These are phyloP conservation scores for Penicillium mononematosum DNA, from an alignment of 495 filamentous ascomycete genomes.

Conservation along the genomic window DNA sequence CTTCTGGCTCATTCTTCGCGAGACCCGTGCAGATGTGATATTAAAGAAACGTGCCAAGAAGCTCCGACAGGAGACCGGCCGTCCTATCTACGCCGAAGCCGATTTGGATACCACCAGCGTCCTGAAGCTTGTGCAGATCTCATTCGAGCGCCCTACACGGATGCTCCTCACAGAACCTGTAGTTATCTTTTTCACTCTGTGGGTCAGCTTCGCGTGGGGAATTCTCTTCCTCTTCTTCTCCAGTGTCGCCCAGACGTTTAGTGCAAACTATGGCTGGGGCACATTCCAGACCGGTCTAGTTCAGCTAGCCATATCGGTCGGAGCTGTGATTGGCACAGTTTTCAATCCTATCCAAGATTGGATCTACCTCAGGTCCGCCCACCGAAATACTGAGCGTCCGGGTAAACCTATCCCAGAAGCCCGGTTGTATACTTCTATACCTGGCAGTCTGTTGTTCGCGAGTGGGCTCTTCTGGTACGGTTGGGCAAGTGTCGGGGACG, in stretches of 20 bases:
- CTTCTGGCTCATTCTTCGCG: constrained; percentile 44
- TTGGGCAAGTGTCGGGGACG: constrained; percentile 31
- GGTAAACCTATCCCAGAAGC: constrained; percentile 42
- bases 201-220: constrained; percentile 53
- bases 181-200: constrained; percentile 51
- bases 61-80: constrained; percentile 61
- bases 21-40: constrained; percentile 50
- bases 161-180: constrained; percentile 57
- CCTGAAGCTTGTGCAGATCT: constrained; percentile 30
- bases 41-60: constrained; percentile 61
- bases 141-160: constrained; percentile 45
- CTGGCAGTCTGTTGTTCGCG: constrained; percentile 41
- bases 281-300: constrained; percentile 36
- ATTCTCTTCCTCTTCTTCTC: constrained; percentile 51
- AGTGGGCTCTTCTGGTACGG: constrained; percentile 47
- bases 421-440: constrained; percentile 39
- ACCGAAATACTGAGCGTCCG: constrained; percentile 28
- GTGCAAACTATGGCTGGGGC: constrained; percentile 37
- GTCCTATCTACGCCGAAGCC: constrained; percentile 36
- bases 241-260: constrained; percentile 42
- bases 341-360: constrained; percentile 45
- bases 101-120: constrained; percentile 31
- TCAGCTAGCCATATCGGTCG: constrained; percentile 44
- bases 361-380: constrained; percentile 37
- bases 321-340: constrained; percentile 42